These are phyloP conservation scores for Zychaea mexicana DNA, from an alignment of 371 early-diverging fungal species.

Conservation along the genomic window DNA sequence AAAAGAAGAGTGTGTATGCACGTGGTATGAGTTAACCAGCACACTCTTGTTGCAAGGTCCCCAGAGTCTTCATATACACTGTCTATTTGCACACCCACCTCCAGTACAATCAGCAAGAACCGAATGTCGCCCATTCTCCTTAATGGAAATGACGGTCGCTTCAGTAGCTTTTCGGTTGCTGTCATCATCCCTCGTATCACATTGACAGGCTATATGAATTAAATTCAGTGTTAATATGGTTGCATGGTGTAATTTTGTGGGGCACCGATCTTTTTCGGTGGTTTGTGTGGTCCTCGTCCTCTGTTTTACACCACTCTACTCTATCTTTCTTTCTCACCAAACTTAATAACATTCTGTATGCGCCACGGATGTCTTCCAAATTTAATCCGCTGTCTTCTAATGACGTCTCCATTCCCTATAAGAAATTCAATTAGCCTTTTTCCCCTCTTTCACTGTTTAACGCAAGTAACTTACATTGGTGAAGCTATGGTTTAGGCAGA, in stretches of 20 bases:
- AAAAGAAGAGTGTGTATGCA: too few species aligned
- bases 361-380: constrained; percentile 67
- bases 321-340: constrained; percentile 56
- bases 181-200: constrained; percentile 77
- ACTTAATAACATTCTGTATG: constrained; percentile 68
- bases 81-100: constrained; percentile 57
- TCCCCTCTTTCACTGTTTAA: background rate
- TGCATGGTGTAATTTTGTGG: too few species aligned
- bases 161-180: constrained; percentile 73
- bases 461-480: constrained; percentile 49
- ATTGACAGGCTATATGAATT: constrained; percentile 48
- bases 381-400: constrained; percentile 70
- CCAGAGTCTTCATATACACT: too few species aligned
- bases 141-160: constrained; percentile 75
- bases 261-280: too few species aligned
- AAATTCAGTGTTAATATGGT: background rate
- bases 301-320: background rate
- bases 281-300: too few species aligned
- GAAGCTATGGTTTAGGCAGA: constrained; percentile 76
- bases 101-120: constrained; percentile 82
- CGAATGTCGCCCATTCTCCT: constrained; percentile 64
- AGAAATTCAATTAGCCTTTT: background rate
- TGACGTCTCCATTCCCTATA: constrained; percentile 54
- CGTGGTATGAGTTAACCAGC: too few species aligned
- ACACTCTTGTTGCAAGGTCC: too few species aligned